These are phyloP conservation scores for Linnemannia schmuckeri DNA, from an alignment of 192 early-diverging fungal species.

Conservation along the genomic window DNA sequence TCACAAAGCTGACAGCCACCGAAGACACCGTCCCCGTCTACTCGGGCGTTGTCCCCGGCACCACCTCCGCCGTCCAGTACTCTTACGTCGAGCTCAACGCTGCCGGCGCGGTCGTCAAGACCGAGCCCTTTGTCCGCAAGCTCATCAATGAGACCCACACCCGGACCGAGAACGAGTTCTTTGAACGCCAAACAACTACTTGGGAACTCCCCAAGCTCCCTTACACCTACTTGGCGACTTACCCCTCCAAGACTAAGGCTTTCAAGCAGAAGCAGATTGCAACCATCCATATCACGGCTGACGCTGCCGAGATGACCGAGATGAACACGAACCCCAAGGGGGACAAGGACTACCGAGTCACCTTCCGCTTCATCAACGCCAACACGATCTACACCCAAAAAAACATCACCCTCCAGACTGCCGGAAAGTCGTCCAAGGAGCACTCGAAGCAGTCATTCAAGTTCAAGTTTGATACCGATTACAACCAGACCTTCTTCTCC, in stretches of 20 bases:
- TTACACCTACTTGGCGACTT: constrained; percentile 59
- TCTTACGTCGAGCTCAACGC: constrained; percentile 26
- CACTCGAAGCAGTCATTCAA: constrained; percentile 58
- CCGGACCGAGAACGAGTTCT: constrained; percentile 62
- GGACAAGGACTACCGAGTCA: constrained; percentile 35
- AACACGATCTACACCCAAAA: constrained; percentile 35
- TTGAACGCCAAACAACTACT: constrained; percentile 57
- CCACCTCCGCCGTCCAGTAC: constrained; percentile 17
- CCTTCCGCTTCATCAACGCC: constrained; percentile 56
- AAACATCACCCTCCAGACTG: constrained; percentile 48
- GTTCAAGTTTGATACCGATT: constrained; percentile 52
- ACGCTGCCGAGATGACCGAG: constrained; percentile 26
- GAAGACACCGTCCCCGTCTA: constrained; percentile 28
- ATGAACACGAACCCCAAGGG: constrained; percentile 38
- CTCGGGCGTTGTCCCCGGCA: constrained; percentile 19
- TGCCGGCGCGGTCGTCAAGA: constrained; percentile 4
- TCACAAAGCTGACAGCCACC: constrained; percentile 15
- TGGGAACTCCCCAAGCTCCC: constrained; percentile 57
- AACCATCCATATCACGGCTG: constrained; percentile 59
- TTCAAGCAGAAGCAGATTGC: constrained; percentile 60
- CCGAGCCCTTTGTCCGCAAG: constrained; percentile 33
- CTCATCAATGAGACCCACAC: background rate
- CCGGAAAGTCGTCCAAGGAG: constrained; percentile 60
- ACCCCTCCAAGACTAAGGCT: constrained; percentile 57
- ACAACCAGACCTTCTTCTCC: constrained; percentile 37